These are phyloP conservation scores for Colletotrichum plurivorum DNA, from an alignment of 2,329 filamentous ascomycete species.

Conservation along the genomic window DNA sequence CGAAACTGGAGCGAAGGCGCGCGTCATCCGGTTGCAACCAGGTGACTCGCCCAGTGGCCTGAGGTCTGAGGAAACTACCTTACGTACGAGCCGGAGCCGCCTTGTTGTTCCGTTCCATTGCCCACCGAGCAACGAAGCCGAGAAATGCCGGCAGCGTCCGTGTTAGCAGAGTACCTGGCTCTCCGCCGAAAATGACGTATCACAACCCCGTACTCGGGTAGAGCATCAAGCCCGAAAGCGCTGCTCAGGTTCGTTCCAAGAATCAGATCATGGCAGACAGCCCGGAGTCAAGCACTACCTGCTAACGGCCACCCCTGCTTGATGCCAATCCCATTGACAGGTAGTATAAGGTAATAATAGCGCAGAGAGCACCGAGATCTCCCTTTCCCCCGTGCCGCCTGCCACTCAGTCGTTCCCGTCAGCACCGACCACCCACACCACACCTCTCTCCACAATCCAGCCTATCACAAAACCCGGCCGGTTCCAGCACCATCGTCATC, in stretches of 20 bases:
- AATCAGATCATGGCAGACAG: conserved; percentile 35
- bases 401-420: not conserved
- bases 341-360: not conserved
- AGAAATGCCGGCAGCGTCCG: conserved; percentile 31
- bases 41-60: conserved; percentile 12
- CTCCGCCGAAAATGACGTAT: conserved; percentile 29
- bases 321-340: too few species aligned
- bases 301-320: too few species aligned
- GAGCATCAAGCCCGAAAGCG: conserved; percentile 20
- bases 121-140: conserved; percentile 32
- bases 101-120: not conserved
- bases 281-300: not conserved
- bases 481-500: conserved; percentile 36
- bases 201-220: conserved; percentile 28
- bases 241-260: conserved; percentile 16
- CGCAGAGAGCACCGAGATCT: conserved; percentile 14
- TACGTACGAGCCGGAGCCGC: not conserved
- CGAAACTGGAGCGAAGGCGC: conserved; percentile 1
- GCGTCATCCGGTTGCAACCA: conserved; percentile 10
- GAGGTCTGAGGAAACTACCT: conserved; percentile 10
- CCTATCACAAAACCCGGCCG: conserved; percentile 39
- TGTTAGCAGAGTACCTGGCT: conserved; percentile 38
- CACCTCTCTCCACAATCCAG: conserved; percentile 24
- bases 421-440: conserved; percentile 24
- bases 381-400: conserved; percentile 12